phyloP scores from a whole-genome alignment of 345 rosid species.

The Firmiana major region DNA sequence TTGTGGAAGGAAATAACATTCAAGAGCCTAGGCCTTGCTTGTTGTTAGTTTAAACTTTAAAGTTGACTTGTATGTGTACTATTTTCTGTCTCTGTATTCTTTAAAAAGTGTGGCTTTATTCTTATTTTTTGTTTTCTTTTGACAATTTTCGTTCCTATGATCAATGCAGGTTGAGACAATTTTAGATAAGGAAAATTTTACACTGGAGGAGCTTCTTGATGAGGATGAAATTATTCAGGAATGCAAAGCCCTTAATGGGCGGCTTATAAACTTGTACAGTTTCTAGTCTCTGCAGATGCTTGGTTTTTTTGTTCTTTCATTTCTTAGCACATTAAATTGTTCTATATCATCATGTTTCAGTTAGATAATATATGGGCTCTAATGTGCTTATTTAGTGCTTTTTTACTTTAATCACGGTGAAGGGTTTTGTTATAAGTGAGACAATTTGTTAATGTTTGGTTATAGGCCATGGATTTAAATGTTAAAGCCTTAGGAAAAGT shows the following conservation, averaged over 20 bases:
- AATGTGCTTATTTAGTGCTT: not conserved
- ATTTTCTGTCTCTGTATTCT: not conserved
- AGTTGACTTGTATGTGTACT: not conserved
- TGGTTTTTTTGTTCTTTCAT: slow-evolving; percentile 5
- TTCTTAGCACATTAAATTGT: not conserved
- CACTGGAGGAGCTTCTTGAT: slow-evolving; percentile 90
- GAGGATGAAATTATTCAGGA: slow-evolving; percentile 98
- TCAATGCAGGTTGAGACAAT: slow-evolving; percentile 77
- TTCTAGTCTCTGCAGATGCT: not conserved
- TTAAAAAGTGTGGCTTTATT: not conserved
- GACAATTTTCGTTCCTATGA: not conserved
- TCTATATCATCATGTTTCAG: not conserved
- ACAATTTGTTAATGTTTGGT: not conserved
- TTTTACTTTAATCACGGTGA: not conserved
- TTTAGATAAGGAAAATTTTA: slow-evolving; percentile 78
- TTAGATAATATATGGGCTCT: not conserved
- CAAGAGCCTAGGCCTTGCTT: not conserved
- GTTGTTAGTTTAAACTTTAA: not conserved
- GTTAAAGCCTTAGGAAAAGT: not conserved
- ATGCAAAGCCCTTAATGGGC: slow-evolving; percentile 86
- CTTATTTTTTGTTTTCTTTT: not conserved
- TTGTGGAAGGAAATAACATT: not conserved
- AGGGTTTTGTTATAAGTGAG: not conserved
- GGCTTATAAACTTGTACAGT: slow-evolving; percentile 79
- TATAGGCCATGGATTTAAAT: not conserved